Evolutionary conservation across 192 early-diverging fungal species (phyloP).

Genomic region (Umbelopsis vinacea): DNA sequence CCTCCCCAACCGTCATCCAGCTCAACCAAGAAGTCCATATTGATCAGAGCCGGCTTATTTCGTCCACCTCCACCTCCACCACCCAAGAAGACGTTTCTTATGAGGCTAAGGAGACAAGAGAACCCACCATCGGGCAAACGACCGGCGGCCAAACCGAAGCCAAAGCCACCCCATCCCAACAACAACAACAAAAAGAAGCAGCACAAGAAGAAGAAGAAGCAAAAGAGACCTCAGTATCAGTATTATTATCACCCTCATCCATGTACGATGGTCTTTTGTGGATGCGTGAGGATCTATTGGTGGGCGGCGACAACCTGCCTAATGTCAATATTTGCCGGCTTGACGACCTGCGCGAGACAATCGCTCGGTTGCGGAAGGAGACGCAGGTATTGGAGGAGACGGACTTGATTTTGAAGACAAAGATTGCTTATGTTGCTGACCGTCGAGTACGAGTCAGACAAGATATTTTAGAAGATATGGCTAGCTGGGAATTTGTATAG

Average conservation of each 20-base stretch:
- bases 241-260: conserved; percentile 17
- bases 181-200: not conserved
- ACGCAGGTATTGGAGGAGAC: conserved; percentile 33
- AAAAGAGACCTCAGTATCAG: conserved; percentile 1
- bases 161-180: not conserved
- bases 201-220: not conserved
- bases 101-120: not conserved
- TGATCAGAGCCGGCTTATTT: conserved; percentile 19
- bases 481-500: conserved; percentile 14
- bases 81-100: conserved; percentile 4
- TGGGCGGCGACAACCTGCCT: conserved; percentile 16
- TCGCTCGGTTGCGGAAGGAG: conserved; percentile 30
- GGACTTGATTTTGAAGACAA: conserved; percentile 31
- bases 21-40: conserved; percentile 22
- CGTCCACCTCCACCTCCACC: conserved; percentile 19
- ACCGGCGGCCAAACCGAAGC: not conserved
- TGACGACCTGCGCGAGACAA: conserved; percentile 25
- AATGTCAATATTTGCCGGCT: conserved; percentile 27
- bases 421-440: conserved; percentile 29
- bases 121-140: not conserved
- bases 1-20: conserved; percentile 7
- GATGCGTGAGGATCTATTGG: conserved; percentile 20
- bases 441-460: conserved; percentile 16
- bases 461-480: conserved; percentile 16
- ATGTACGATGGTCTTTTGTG: conserved; percentile 10